These are phyloP conservation scores for Nigrospora oryzae DNA, from an alignment of 2,329 filamentous ascomycete genomes.

Conservation along the genomic window DNA sequence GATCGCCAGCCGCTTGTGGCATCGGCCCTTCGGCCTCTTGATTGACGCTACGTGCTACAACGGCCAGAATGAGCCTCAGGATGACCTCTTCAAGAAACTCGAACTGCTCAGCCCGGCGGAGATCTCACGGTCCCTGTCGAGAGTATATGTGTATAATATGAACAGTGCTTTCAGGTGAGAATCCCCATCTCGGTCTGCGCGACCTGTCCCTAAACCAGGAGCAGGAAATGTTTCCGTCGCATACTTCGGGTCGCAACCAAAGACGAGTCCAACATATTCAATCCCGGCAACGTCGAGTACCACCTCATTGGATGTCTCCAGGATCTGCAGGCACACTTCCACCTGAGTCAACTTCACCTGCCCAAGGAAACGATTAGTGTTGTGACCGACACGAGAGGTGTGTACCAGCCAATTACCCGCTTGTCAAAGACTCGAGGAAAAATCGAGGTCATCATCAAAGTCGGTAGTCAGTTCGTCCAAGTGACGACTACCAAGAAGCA, in stretches of 20 bases:
- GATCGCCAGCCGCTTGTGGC: slow-evolving; percentile 64
- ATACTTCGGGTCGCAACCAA: slow-evolving; percentile 54
- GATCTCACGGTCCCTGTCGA: slow-evolving; percentile 47
- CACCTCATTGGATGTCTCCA: slow-evolving; percentile 56
- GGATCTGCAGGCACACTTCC: slow-evolving; percentile 58
- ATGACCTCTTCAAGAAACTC: slow-evolving; percentile 56
- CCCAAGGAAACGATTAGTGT: slow-evolving; percentile 65
- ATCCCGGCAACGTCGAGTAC: slow-evolving; percentile 58
- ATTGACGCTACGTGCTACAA: slow-evolving; percentile 65
- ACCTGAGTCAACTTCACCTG: slow-evolving; percentile 56
- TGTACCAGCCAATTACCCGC: slow-evolving; percentile 57
- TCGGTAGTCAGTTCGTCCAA: slow-evolving; percentile 62
- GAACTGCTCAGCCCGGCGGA: slow-evolving; percentile 56
- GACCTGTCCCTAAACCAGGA: slow-evolving; percentile 4
- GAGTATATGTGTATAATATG: slow-evolving; percentile 66
- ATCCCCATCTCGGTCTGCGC: background rate
- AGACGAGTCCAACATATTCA: slow-evolving; percentile 51
- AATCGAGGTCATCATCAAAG: slow-evolving; percentile 60
- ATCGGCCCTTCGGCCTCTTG: slow-evolving; percentile 58
- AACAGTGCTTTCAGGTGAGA: slow-evolving; percentile 55
- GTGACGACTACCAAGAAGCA: slow-evolving; percentile 62
- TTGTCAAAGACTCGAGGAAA: slow-evolving; percentile 63
- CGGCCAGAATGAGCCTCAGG: slow-evolving; percentile 57
- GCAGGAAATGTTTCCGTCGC: slow-evolving; percentile 55
- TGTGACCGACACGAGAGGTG: slow-evolving; percentile 55